A percentile compares a stretch with the other conserved stretches of the same genome.
Evolutionary conservation across 1,139 yeast genomes (phyloP).

Genomic region (Blastobotrys arbuscula): DNA sequence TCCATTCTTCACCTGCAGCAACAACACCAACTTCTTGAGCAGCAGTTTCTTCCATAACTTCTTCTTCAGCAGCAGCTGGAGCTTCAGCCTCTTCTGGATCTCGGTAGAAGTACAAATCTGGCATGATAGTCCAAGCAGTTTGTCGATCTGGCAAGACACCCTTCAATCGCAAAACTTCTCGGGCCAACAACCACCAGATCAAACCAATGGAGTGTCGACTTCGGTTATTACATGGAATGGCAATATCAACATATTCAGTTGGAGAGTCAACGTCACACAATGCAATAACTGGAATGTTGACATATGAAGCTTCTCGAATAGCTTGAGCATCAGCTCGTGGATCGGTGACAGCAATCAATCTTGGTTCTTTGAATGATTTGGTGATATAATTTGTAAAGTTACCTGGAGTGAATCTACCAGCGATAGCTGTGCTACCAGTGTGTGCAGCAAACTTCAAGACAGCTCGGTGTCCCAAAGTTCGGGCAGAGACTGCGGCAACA

Average conservation of each 20-base stretch:
- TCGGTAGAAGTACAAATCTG: constrained; percentile 99
- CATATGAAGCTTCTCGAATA: constrained; percentile 99
- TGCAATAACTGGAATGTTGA: constrained; percentile 99
- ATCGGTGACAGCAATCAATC: constrained; percentile 98
- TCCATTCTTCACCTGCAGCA: constrained; percentile 70
- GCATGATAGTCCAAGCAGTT: constrained; percentile 98
- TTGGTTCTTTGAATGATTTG: constrained; percentile 99
- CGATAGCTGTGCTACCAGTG: constrained; percentile 99
- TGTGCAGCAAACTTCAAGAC: constrained; percentile 99
- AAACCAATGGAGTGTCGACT: constrained; percentile 99
- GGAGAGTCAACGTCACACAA: constrained; percentile 98
- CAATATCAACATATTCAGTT: constrained; percentile 98
- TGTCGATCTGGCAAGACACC: constrained; percentile 97
- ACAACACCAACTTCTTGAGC: constrained; percentile 55
- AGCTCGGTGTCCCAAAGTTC: constrained; percentile 99
- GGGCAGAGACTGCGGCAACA: constrained; percentile 97
- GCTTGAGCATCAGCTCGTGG: constrained; percentile 99
- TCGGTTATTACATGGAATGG: constrained; percentile 99
- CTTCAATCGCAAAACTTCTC: constrained; percentile 99
- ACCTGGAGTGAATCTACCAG: constrained; percentile 99
- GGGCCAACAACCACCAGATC: constrained; percentile 98
- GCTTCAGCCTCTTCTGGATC: constrained; percentile 99
- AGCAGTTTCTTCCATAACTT: constrained; percentile 59
- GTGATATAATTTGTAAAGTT: constrained; percentile 99
- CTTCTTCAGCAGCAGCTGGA: constrained; percentile 57